Evolutionary conservation across 148 eudicot genomes (phyloP), one percentile per base, ranked within the genome.

Genomic region (Salicornia ramosissima): DNA sequence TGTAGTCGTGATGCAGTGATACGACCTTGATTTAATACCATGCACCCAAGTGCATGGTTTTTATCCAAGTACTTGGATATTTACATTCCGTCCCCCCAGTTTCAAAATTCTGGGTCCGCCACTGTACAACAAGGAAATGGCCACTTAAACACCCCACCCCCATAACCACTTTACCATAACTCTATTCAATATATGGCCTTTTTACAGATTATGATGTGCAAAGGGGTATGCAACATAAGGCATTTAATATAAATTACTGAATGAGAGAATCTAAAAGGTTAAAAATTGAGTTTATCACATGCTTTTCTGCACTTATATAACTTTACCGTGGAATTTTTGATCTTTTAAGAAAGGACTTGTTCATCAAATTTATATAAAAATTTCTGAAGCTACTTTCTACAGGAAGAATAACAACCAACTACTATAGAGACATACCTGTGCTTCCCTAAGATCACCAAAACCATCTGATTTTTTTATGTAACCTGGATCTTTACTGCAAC

Each of bases 401-500:
- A 36, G 8, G 8, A 36, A 36, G 8, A 3, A 36, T 3, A 36
- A 36, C 4, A 36, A 36, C 4, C 4, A 36, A 36, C 40, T 36
- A 8, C 40, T 8, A 36, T n/a, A 36, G 40, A 36, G 40, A 36
- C 10, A 29, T 82, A 90, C 98, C 96, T 87, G 88, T 2, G 79
- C 74, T 70, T 84, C 84, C 64, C 74, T 56, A 68, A 46, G 54
- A 45, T 72, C 75, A 68, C 72, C 75, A 36, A 70, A 67, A 54
- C 69, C 77, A 29, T 67, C 77, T 30, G 82, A 59, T 71, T 81
- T 76, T 70, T 83, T 85, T 49, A 94, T 77, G 73, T 84, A 90
- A 10, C 98, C 98, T 34, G 98, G 98, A 87, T 94, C 96, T 76
- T 88, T 86, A 58, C 98, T 94, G 98, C 82, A 72, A 76, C 46